Percentiles rank a stretch among this genome's conserved stretches.
Conservation (phyloP, 2,329 filamentous ascomycete genomes). For the Albophoma yamanashiensis region DNA sequence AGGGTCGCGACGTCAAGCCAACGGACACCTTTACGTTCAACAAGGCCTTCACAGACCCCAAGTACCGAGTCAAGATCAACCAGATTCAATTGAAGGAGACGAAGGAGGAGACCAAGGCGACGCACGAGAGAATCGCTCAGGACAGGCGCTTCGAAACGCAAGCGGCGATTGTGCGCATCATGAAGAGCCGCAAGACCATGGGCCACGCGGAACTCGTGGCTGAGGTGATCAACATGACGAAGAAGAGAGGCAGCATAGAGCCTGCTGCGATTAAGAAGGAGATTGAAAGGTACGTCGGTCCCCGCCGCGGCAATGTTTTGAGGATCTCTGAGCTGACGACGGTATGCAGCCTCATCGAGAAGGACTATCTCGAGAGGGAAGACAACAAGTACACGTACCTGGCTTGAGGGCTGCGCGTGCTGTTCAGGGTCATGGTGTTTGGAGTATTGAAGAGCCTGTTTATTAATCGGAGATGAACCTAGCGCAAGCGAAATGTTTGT, state of each 20-base stretch:
- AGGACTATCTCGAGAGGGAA: constrained; percentile 81
- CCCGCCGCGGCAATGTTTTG: background rate
- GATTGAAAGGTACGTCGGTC: constrained; percentile 69
- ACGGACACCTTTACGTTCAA: constrained; percentile 85
- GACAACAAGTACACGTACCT: constrained; percentile 62
- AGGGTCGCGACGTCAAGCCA: constrained; percentile 64
- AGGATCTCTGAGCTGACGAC: background rate
- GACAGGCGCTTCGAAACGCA: constrained; percentile 95
- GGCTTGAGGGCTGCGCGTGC: constrained; percentile 22
- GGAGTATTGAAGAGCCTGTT: background rate
- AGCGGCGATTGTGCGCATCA: constrained; percentile 90
- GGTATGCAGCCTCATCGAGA: constrained; percentile 66
- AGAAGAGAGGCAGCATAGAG: constrained; percentile 75
- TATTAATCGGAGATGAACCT: background rate
- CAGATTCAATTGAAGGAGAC: constrained; percentile 97
- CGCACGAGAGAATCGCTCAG: constrained; percentile 77
- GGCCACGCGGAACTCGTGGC: constrained; percentile 77
- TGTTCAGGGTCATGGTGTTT: background rate
- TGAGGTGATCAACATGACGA: constrained; percentile 87
- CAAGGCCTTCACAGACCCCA: constrained; percentile 62
- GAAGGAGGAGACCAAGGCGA: constrained; percentile 86
- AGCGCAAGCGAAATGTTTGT: background rate
- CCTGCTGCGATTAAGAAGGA: constrained; percentile 88
- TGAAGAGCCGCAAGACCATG: constrained; percentile 89
- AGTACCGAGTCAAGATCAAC: constrained; percentile 94